These are phyloP conservation scores for Fusarium sp. DNA, from an alignment of 2,329 filamentous ascomycete species.

Conservation along the genomic window DNA sequence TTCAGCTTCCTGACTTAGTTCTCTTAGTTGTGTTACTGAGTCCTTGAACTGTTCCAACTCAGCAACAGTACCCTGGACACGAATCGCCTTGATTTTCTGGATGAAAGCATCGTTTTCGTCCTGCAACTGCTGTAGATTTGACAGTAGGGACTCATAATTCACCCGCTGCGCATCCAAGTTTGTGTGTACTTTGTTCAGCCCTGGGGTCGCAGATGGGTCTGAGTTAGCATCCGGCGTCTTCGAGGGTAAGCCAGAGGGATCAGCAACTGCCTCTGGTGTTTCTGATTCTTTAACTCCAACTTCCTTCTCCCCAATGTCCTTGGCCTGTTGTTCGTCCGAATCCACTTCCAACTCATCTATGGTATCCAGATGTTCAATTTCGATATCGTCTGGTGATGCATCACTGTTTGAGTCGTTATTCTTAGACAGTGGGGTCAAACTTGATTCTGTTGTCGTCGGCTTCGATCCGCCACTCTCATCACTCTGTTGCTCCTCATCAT, in stretches of 20 bases:
- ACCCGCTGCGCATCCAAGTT: constrained; percentile 45
- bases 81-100: constrained; percentile 45
- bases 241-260: neutral
- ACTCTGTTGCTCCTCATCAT: constrained; percentile 3
- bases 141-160: constrained; percentile 48
- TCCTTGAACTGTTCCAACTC: constrained; percentile 41
- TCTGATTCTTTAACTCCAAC: neutral
- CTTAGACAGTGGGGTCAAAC: constrained; percentile 7
- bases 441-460: neutral
- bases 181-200: constrained; percentile 9
- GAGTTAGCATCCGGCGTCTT: neutral
- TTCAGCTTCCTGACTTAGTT: constrained; percentile 46
- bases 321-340: constrained; percentile 35
- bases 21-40: constrained; percentile 41
- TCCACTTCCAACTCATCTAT: constrained; percentile 43
- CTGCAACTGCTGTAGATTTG: constrained; percentile 48
- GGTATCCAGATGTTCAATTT: constrained; percentile 54
- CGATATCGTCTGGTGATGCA: constrained; percentile 58
- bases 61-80: constrained; percentile 35
- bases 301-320: constrained; percentile 16
- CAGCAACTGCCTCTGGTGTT: neutral
- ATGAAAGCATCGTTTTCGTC: constrained; percentile 43
- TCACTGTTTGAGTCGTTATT: constrained; percentile 38
- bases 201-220: neutral
- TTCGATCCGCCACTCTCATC: neutral